Percentiles rank a stretch among this genome's conserved stretches.
Evolutionary conservation across 441 rosid genomes (phyloP).

Genomic region (Jatropha multifida): DNA sequence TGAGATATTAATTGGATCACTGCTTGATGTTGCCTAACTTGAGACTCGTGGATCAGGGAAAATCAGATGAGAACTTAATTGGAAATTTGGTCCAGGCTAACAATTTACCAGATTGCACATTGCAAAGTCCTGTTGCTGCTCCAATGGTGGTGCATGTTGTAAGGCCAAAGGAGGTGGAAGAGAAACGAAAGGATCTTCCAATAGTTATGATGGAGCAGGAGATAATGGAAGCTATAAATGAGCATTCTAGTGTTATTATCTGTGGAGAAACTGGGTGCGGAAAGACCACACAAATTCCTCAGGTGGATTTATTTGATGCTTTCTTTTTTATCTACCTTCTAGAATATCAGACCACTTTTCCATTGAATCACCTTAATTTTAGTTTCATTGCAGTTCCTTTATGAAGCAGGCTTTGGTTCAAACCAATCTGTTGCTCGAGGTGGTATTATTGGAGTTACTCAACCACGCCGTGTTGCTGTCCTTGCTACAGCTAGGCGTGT

Average conservation of each 20-base stretch:
- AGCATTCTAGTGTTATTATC: slow-evolving; percentile 57
- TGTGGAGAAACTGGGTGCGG: slow-evolving; percentile 99
- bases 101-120: slow-evolving; percentile 29
- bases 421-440: slow-evolving; percentile 42
- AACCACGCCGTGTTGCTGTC: slow-evolving; percentile 94
- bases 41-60: slow-evolving; percentile 37
- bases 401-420: slow-evolving; percentile 93
- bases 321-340: slow-evolving; percentile 8
- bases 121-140: slow-evolving; percentile 31
- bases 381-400: slow-evolving; percentile 60
- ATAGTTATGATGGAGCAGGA: slow-evolving; percentile 99
- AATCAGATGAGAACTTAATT: slow-evolving; percentile 28
- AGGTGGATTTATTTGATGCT: slow-evolving; percentile 48
- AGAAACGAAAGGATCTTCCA: slow-evolving; percentile 81
- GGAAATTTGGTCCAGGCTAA: slow-evolving; percentile 15
- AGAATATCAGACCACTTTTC: slow-evolving; percentile 9
- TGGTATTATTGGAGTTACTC: slow-evolving; percentile 84
- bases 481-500: slow-evolving; percentile 94
- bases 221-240: slow-evolving; percentile 92
- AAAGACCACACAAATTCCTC: slow-evolving; percentile 98
- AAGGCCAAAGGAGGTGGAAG: slow-evolving; percentile 64
- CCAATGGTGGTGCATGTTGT: slow-evolving; percentile 55
- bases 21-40: slow-evolving; percentile 22
- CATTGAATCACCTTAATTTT: slow-evolving; percentile 18
- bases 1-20: not conserved